Evolutionary conservation across 1,284 basidiomycete genomes (phyloP), one percentile per base, ranked within the genome.

Genomic region (Uromyces viciae-fabae): DNA sequence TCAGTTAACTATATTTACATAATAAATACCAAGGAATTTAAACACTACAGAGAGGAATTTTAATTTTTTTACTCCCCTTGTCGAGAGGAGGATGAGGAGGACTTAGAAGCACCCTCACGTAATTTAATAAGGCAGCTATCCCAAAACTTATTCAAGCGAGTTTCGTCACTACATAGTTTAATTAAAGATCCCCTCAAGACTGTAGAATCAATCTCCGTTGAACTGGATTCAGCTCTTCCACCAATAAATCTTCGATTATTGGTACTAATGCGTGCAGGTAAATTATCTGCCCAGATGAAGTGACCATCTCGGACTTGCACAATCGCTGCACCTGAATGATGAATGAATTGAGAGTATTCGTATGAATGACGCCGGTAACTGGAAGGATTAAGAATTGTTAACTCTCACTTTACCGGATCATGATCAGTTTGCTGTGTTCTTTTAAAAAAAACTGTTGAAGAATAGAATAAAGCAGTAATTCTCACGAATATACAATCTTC

Each of bases 271-370:
- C 69, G 71, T 28, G 71, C 78, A 8, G 71, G 40, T 40, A 81
- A 46, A 56, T 81, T 81, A 73, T 81, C 78, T 15, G 71, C 56
- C 78, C 78, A 81, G 40, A 81, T 31, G 33, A 81, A 81, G 66
- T 60, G 25, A 3, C 69, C 78, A 38, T 81, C 71, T 54, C 54
- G 36, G 11, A 81, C 43, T 72, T 81, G 68, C 11, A 81, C 78
- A 40, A 62, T 64, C 2, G 71, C 69, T 68, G 49, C 56, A 40
- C 78, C 78, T 31, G 68, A 36, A 36, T 54, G 72, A 74, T 81
- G 78, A 75, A 81, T 81, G 38, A 66, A 74, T 62, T 72, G 56
- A 19, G 78, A 72, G 56, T 81, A 74, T 42, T 73, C 54, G 40
- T 36, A 40, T 22, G 69, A 38, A 40, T 71, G 54, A 49, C 71